Percentiles rank a stretch among this genome's conserved stretches.
These are phyloP conservation scores for Lolium perenne DNA, from an alignment of 176 grass and related monocot species.

Conservation along the genomic window DNA sequence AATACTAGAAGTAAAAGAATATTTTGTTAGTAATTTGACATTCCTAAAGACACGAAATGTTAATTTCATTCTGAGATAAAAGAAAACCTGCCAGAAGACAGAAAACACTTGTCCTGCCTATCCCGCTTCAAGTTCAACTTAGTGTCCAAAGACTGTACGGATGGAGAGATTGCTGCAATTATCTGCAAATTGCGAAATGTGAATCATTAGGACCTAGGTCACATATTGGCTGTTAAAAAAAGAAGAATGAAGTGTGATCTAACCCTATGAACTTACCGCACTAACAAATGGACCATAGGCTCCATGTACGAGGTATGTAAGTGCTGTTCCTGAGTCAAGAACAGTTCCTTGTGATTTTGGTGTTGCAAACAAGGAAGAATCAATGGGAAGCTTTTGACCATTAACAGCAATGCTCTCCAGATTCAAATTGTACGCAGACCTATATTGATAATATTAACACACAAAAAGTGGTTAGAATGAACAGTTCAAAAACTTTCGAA, in stretches of 20 bases:
- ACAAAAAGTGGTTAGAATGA: background rate
- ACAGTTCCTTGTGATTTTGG: background rate
- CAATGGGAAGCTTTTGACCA: background rate
- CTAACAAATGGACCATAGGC: conserved; percentile 82
- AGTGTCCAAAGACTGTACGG: conserved; percentile 45
- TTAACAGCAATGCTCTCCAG: background rate
- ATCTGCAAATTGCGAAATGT: conserved; percentile 58
- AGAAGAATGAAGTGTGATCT: background rate
- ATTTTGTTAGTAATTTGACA: background rate
- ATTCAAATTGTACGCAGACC: background rate
- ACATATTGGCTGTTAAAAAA: background rate
- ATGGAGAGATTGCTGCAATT: conserved; percentile 59
- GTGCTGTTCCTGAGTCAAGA: conserved; percentile 6
- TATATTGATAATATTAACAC: conserved; percentile 5
- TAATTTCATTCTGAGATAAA: conserved; percentile 42
- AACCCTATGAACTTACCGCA: conserved; percentile 59
- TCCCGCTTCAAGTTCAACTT: conserved; percentile 22
- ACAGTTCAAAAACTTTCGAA: background rate
- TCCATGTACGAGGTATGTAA: conserved; percentile 22
- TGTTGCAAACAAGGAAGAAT: conserved; percentile 19
- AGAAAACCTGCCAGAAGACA: conserved; percentile 76
- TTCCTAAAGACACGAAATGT: conserved; percentile 33
- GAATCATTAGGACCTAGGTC: conserved; percentile 10
- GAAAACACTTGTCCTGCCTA: conserved; percentile 69
- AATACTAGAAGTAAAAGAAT: conserved; percentile 46